Conservation (phyloP, 371 early-diverging fungal species). For the Circinella umbellata region DNA sequence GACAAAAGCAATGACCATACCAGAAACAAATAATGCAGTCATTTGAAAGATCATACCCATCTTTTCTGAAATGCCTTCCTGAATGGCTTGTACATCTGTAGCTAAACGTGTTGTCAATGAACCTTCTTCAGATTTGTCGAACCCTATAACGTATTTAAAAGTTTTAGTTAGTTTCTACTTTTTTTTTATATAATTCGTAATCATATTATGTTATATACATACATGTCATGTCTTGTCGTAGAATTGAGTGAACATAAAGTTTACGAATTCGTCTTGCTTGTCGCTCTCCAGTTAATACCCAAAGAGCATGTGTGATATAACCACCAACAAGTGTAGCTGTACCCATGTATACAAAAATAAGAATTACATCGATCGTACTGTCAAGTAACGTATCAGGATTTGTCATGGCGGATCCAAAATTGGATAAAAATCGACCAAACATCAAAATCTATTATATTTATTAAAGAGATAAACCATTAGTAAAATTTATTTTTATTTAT, state of each 20-base stretch:
- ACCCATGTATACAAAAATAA: conserved; percentile 24
- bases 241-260: conserved; percentile 64
- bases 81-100: conserved; percentile 75
- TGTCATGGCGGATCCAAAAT: conserved; percentile 33
- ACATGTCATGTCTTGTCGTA: conserved; percentile 81
- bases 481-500: not conserved
- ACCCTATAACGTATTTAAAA: conserved; percentile 2
- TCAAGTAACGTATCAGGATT: conserved; percentile 24
- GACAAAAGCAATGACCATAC: conserved; percentile 68
- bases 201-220: too few relatives aligned
- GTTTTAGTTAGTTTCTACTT: too few relatives aligned
- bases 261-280: conserved; percentile 56
- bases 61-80: conserved; percentile 87
- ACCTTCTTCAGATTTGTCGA: conserved; percentile 66
- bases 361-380: conserved; percentile 20
- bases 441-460: conserved; percentile 19
- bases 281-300: conserved; percentile 22
- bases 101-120: conserved; percentile 74
- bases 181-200: too few relatives aligned
- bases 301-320: conserved; percentile 22
- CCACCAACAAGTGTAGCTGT: conserved; percentile 18
- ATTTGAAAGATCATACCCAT: conserved; percentile 69
- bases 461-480: too few relatives aligned
- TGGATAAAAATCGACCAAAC: conserved; percentile 27
- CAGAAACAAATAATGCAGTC: conserved; percentile 48